A percentile compares a stretch with the other conserved stretches of the same genome.
phyloP scores from a whole-genome alignment of 108 stramenopile species.

The Mediolabrus comicus region DNA sequence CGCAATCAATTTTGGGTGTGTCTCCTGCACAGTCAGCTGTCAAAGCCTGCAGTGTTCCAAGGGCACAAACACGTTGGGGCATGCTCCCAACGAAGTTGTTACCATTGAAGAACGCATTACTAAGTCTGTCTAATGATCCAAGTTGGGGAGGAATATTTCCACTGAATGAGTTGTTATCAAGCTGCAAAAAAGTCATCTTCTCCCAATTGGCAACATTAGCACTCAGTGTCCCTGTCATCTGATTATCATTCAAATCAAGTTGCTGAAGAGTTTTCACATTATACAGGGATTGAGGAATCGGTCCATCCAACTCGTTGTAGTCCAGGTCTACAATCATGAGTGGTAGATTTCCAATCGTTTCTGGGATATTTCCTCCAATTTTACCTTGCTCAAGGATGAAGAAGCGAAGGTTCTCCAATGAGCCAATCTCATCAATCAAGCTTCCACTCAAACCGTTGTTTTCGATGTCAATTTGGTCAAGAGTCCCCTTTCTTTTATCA shows the following conservation, averaged over 20 bases:
- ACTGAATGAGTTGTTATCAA: slow-evolving; percentile 59
- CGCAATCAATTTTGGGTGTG: no score
- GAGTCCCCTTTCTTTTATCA: slow-evolving; percentile 20
- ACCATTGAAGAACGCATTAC: no score
- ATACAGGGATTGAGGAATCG: slow-evolving; percentile 50
- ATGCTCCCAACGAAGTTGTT: no score
- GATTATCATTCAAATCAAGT: slow-evolving; percentile 77
- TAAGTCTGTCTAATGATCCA: no score
- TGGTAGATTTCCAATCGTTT: slow-evolving; percentile 29
- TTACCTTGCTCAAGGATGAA: slow-evolving; percentile 58
- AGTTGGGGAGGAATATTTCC: slow-evolving; percentile 78
- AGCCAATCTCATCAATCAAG: slow-evolving; percentile 50
- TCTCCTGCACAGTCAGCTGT: no score
- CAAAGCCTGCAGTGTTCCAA: no score
- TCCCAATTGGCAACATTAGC: slow-evolving; percentile 44
- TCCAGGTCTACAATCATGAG: slow-evolving; percentile 58
- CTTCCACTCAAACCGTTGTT: slow-evolving; percentile 61
- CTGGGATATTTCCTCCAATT: slow-evolving; percentile 62
- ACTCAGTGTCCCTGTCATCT: slow-evolving; percentile 57
- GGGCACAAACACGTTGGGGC: no score
- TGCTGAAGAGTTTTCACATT: slow-evolving; percentile 47
- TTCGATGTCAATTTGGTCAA: slow-evolving; percentile 40
- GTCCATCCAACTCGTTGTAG: slow-evolving; percentile 55
- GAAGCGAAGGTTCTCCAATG: slow-evolving; percentile 40
- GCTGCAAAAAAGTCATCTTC: slow-evolving; percentile 57